A percentile compares a stretch with the other conserved stretches of the same genome.
Evolutionary conservation across 257 asterid species (phyloP).

Genomic region (Petrea volubilis): DNA sequence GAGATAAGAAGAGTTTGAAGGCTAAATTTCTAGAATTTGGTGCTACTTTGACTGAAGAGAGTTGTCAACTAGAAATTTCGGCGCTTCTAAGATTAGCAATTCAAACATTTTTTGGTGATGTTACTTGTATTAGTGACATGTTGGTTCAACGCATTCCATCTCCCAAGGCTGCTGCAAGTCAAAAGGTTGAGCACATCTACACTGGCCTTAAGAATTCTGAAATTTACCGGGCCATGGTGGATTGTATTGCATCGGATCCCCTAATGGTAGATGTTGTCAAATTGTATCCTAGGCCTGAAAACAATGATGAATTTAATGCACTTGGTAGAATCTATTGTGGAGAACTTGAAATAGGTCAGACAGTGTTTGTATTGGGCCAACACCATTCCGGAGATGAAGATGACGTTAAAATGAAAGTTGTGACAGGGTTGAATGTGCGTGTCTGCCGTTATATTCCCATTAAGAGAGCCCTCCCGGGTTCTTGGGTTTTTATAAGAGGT

Average conservation of each 20-base stretch:
- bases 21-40: constrained; percentile 88
- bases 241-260: constrained; percentile 85
- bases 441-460: constrained; percentile 91
- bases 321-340: constrained; percentile 97
- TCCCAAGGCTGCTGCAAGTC: constrained; percentile 82
- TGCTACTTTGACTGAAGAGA: constrained; percentile 90
- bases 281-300: constrained; percentile 88
- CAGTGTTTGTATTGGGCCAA: no score
- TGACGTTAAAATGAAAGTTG: no score
- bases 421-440: constrained; percentile 84
- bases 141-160: constrained; percentile 95
- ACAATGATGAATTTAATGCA: constrained; percentile 94
- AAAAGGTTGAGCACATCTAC: constrained; percentile 83
- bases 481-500: constrained; percentile 99
- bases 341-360: no score
- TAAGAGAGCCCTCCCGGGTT: constrained; percentile 93
- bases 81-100: constrained; percentile 88
- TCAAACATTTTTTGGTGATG: constrained; percentile 90
- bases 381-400: no score
- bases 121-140: constrained; percentile 96
- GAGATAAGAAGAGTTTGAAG: constrained; percentile 95
- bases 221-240: constrained; percentile 74
- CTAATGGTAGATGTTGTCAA: constrained; percentile 92
- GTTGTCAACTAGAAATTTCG: constrained; percentile 82
- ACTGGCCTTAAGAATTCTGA: constrained; percentile 81